Evolutionary conservation across 2,329 filamentous ascomycete species (phyloP).

Genomic region (Alternaria sp.): DNA sequence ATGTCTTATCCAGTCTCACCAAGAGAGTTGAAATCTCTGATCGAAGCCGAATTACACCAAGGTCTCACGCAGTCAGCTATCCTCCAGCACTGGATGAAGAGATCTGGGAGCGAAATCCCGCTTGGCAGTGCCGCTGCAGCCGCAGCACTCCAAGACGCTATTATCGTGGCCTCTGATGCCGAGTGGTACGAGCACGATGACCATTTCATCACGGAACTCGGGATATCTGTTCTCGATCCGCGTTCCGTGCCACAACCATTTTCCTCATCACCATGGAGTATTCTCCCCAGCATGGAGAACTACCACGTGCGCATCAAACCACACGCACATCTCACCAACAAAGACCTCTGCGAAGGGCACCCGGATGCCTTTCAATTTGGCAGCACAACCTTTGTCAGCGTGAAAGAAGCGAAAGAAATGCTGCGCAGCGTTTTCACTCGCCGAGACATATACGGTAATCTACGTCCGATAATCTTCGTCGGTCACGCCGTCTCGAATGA

Average conservation of each 20-base stretch:
- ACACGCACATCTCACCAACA: slow-evolving; percentile 24
- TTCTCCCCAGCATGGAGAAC: slow-evolving; percentile 1
- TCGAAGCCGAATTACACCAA: background rate
- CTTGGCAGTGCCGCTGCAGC: background rate
- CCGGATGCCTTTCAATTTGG: slow-evolving; percentile 26
- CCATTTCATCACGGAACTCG: slow-evolving; percentile 21
- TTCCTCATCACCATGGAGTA: background rate
- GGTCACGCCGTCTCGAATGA: slow-evolving; percentile 29
- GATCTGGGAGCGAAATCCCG: background rate
- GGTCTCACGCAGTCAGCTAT: slow-evolving; percentile 3
- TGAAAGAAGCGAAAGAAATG: slow-evolving; percentile 4
- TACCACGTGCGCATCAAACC: slow-evolving; percentile 21
- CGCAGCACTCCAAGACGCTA: slow-evolving; percentile 5
- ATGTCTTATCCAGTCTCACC: background rate
- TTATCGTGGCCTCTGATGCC: slow-evolving; percentile 20
- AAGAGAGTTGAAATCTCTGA: background rate
- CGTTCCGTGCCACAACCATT: background rate
- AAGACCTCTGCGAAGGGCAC: slow-evolving; percentile 9
- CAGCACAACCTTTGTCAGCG: slow-evolving; percentile 16
- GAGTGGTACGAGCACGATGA: slow-evolving; percentile 27
- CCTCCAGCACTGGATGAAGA: slow-evolving; percentile 2
- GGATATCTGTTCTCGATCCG: slow-evolving; percentile 15
- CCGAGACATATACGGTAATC: background rate
- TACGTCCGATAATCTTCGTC: slow-evolving; percentile 24
- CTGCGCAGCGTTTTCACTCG: slow-evolving; percentile 11